These are phyloP conservation scores for Guillardia theta DNA, from an alignment of 78 protist species.

Conservation along the genomic window DNA sequence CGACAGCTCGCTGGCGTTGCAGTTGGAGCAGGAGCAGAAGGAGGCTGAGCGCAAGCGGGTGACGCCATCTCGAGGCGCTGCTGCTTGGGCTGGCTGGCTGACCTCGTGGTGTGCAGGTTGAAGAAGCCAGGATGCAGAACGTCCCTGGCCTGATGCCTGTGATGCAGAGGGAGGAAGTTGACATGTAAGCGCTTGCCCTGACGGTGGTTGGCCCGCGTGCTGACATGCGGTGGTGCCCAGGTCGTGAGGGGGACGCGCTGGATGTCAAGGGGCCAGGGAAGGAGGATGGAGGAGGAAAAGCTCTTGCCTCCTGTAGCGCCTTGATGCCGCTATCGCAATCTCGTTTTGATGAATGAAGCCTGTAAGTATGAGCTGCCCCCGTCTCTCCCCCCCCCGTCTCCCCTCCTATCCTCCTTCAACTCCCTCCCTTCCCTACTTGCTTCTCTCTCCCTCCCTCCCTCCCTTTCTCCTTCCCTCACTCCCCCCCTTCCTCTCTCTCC, in stretches of 20 bases:
- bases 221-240: not conserved
- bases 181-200: not conserved
- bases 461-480: not conserved
- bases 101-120: not conserved
- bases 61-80: not conserved
- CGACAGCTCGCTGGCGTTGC: not conserved
- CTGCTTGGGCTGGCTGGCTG: not conserved
- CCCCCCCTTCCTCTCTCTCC: not conserved
- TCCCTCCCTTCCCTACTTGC: not conserved
- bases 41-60: not conserved
- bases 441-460: not conserved
- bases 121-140: not conserved
- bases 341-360: not conserved
- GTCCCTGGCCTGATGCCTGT: conserved; percentile 15
- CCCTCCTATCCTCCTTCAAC: not conserved
- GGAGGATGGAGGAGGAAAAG: not conserved
- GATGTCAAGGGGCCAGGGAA: not conserved
- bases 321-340: not conserved
- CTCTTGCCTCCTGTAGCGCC: not conserved
- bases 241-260: not conserved
- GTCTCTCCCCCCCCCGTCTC: not conserved
- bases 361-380: not conserved
- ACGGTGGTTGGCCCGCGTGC: not conserved
- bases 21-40: not conserved
- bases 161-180: conserved; percentile 1